Conservation (phyloP, 2,329 filamentous ascomycete species). For the Exophiala oligosperma region DNA sequence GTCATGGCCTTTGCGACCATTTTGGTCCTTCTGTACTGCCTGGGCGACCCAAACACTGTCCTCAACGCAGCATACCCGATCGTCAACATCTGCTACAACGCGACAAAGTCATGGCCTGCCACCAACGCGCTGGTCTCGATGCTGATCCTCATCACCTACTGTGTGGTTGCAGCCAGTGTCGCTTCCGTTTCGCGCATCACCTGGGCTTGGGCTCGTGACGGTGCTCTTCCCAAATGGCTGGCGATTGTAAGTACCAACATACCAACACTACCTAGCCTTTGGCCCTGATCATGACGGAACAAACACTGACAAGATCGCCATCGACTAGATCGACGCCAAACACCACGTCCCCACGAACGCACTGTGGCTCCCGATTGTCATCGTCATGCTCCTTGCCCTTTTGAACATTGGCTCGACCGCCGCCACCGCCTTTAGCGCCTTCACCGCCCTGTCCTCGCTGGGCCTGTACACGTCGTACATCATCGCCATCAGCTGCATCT, state of each 20-base stretch:
- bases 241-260: constrained; percentile 27
- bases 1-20: constrained; percentile 44
- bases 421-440: constrained; percentile 38
- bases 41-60: constrained; percentile 41
- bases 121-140: constrained; percentile 44
- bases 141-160: constrained; percentile 40
- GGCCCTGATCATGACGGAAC: not conserved
- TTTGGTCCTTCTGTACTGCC: constrained; percentile 45
- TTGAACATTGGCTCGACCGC: constrained; percentile 43
- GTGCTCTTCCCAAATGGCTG: constrained; percentile 45
- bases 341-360: constrained; percentile 41
- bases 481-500: constrained; percentile 37
- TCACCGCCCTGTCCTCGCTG: constrained; percentile 41
- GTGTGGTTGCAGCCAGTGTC: constrained; percentile 44
- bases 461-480: constrained; percentile 43
- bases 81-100: constrained; percentile 44
- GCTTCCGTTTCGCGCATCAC: constrained; percentile 51
- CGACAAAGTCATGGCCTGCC: constrained; percentile 42
- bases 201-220: constrained; percentile 53
- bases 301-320: not conserved
- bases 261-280: too few relatives aligned
- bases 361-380: constrained; percentile 37
- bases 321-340: constrained; percentile 34
- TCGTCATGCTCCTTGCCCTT: constrained; percentile 39
- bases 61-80: constrained; percentile 41